Evolutionary conservation across 495 filamentous ascomycete species (phyloP).

Genomic region (Penicillium daleae): DNA sequence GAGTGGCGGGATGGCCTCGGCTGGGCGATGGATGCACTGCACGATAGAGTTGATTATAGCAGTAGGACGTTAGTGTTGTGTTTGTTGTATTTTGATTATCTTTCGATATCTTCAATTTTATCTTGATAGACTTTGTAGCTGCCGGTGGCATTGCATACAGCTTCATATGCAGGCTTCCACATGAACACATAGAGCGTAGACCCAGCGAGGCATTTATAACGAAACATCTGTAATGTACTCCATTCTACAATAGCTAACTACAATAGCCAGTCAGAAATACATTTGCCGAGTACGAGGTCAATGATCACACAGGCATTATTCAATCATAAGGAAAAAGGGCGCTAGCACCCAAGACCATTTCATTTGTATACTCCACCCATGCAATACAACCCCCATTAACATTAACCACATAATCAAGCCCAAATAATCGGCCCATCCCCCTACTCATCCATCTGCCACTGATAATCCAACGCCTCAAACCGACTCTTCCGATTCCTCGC

Average conservation of each 20-base stretch:
- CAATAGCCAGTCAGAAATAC: too few relatives aligned
- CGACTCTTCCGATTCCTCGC: constrained; percentile 76
- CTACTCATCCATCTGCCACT: constrained; percentile 94
- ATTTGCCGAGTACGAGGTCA: neutral
- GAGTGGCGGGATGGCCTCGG: constrained; percentile 9
- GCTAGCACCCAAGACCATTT: constrained; percentile 26
- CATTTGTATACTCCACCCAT: constrained; percentile 5
- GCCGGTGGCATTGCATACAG: neutral
- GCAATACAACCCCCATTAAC: constrained; percentile 6
- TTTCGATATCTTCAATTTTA: neutral
- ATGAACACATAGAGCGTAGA: neutral
- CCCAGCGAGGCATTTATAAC: neutral
- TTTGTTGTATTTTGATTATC: neutral
- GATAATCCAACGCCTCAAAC: constrained; percentile 79
- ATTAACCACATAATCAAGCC: neutral
- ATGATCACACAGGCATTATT: neutral
- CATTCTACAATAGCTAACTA: neutral
- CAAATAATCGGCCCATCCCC: neutral
- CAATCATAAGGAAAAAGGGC: constrained; percentile 8
- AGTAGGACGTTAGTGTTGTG: neutral
- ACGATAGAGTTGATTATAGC: neutral
- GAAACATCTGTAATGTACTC: neutral
- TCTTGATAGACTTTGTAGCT: neutral
- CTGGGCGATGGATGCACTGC: neutral
- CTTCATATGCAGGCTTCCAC: neutral